Evolutionary conservation across 306 rosid species (phyloP).

Genomic region (Dryas drummondii): DNA sequence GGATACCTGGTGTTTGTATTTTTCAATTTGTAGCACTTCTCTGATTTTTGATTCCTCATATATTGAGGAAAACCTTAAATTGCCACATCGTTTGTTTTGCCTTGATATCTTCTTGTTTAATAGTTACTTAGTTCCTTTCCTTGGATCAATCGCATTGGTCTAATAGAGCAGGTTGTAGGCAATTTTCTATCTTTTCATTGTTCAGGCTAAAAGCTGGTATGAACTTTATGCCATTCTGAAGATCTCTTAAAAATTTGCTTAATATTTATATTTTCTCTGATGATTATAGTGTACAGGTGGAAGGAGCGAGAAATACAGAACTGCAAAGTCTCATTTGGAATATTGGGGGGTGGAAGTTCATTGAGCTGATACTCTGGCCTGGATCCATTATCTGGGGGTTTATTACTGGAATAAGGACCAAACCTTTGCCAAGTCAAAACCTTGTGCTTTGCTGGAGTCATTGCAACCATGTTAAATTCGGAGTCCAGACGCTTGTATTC

Average conservation of each 20-base stretch:
- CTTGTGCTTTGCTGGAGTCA: conserved; percentile 62
- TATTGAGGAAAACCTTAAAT: background rate
- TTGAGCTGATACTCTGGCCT: conserved; percentile 55
- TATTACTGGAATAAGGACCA: conserved; percentile 42
- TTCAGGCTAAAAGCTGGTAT: conserved; percentile 15
- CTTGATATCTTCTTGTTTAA: conserved; percentile 19
- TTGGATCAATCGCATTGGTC: conserved; percentile 25
- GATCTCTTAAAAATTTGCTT: conserved; percentile 6
- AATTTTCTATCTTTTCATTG: conserved; percentile 19
- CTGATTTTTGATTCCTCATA: background rate
- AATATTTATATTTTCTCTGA: conserved; percentile 13
- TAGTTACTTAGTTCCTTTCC: conserved; percentile 22
- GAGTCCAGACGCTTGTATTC: conserved; percentile 94
- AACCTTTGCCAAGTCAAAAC: conserved; percentile 52
- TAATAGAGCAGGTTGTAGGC: conserved; percentile 32
- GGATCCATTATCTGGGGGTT: conserved; percentile 45
- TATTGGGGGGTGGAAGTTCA: conserved; percentile 25
- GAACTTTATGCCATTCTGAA: conserved; percentile 17
- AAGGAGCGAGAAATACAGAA: conserved; percentile 24
- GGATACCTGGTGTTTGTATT: conserved; percentile 3
- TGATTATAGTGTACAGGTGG: conserved; percentile 33
- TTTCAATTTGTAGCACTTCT: background rate
- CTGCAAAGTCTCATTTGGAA: conserved; percentile 24
- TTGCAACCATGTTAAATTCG: conserved; percentile 75
- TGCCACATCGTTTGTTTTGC: conserved; percentile 6